phyloP scores from a whole-genome alignment of 306 rosid genomes.

The Cicer arietinum region DNA sequence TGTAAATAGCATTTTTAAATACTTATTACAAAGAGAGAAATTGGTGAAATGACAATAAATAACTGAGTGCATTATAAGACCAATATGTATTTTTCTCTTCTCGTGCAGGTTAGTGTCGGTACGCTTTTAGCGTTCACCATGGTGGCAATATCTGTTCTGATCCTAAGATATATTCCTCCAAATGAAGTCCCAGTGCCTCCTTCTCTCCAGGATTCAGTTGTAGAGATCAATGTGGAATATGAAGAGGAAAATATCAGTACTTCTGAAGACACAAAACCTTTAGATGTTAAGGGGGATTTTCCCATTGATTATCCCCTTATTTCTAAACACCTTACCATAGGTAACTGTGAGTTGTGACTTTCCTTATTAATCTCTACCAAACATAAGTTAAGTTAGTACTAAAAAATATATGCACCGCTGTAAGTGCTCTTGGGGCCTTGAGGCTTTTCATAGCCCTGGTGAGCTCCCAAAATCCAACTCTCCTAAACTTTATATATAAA shows the following conservation, averaged over 20 bases:
- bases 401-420: neutral
- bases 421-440: no score
- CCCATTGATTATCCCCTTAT: constrained; percentile 58
- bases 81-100: constrained; percentile 33
- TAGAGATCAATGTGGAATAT: constrained; percentile 38
- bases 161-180: constrained; percentile 94
- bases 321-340: constrained; percentile 49
- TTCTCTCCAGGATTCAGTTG: constrained; percentile 67
- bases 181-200: constrained; percentile 74
- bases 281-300: constrained; percentile 52
- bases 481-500: no score
- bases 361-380: constrained; percentile 5
- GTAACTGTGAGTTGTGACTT: constrained; percentile 62
- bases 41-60: no score
- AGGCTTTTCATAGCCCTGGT: no score
- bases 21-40: no score
- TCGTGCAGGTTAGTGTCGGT: constrained; percentile 90
- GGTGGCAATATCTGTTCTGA: constrained; percentile 83
- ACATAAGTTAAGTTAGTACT: constrained; percentile 18
- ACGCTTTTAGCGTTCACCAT: constrained; percentile 87
- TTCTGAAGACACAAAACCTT: constrained; percentile 55
- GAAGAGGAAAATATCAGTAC: constrained; percentile 37
- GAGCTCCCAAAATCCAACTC: no score
- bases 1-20: no score
- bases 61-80: neutral